phyloP scores from a whole-genome alignment of 208 protist genomes.

The Naegleria fowleri region DNA sequence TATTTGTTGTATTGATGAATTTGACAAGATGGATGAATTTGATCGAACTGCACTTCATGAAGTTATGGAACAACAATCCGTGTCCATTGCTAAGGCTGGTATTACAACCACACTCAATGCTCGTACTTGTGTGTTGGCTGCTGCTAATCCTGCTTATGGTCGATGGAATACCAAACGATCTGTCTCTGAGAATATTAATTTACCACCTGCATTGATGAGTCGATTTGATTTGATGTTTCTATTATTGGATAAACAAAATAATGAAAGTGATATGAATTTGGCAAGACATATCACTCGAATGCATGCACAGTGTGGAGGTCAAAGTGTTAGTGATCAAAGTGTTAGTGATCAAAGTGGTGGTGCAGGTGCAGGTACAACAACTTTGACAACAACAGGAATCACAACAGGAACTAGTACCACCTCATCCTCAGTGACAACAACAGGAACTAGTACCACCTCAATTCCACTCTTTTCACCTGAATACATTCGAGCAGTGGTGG shows the following conservation, averaged over 20 bases:
- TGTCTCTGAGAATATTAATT: conserved; percentile 94
- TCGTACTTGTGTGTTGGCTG: conserved; percentile 93
- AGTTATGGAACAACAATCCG: conserved; percentile 97
- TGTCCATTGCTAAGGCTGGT: conserved; percentile 98
- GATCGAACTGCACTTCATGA: conserved; percentile 93
- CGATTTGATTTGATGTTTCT: conserved; percentile 92
- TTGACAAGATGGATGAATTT: conserved; percentile 98
- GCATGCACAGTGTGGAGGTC: conserved; percentile 67
- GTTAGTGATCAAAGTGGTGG: no score
- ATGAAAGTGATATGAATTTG: conserved; percentile 78
- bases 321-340: conserved; percentile 47
- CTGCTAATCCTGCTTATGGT: conserved; percentile 95
- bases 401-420: no score
- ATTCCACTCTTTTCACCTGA: neutral
- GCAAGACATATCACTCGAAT: conserved; percentile 85
- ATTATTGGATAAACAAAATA: conserved; percentile 71
- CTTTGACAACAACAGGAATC: no score
- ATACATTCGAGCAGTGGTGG: neutral
- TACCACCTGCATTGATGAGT: conserved; percentile 93
- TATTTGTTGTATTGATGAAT: conserved; percentile 99
- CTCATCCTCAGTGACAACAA: no score
- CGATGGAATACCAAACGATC: conserved; percentile 83
- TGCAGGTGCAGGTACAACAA: no score
- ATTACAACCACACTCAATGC: conserved; percentile 98
- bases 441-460: neutral